phyloP scores from a whole-genome alignment of 306 rosid species.

The Lathyrus aphaca region DNA sequence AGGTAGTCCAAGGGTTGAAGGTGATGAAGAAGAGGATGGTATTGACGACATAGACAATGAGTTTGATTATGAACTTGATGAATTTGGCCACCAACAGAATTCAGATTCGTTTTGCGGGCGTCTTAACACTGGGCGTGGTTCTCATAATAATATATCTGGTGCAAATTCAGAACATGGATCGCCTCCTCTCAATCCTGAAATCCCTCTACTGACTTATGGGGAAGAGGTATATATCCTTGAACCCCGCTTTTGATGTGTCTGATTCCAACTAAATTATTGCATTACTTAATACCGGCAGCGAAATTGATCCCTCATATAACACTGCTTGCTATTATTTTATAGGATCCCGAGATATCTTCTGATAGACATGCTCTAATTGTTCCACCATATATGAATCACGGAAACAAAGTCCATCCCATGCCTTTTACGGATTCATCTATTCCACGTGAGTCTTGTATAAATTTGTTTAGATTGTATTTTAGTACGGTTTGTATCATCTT shows the following conservation, averaged over 20 bases:
- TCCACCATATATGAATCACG: constrained; percentile 73
- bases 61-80: constrained; percentile 69
- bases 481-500: constrained; percentile 7
- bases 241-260: constrained; percentile 17
- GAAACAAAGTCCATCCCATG: constrained; percentile 75
- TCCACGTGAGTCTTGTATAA: constrained; percentile 58
- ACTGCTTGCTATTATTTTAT: constrained; percentile 31
- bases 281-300: neutral
- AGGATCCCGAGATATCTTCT: constrained; percentile 86
- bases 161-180: constrained; percentile 59
- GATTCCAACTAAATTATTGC: constrained; percentile 4
- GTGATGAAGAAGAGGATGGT: constrained; percentile 95
- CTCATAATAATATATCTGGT: constrained; percentile 53
- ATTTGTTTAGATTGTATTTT: constrained; percentile 11
- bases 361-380: constrained; percentile 84
- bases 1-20: constrained; percentile 95
- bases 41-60: constrained; percentile 91
- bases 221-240: constrained; percentile 75
- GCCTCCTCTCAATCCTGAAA: constrained; percentile 68
- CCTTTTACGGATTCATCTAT: constrained; percentile 65
- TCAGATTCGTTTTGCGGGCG: constrained; percentile 58
- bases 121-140: constrained; percentile 55
- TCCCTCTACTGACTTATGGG: constrained; percentile 89
- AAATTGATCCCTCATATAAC: neutral
- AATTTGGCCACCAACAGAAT: constrained; percentile 43